Evolutionary conservation across 257 asterid genomes (phyloP).

Genomic region (Solanum lycopersicoides): DNA sequence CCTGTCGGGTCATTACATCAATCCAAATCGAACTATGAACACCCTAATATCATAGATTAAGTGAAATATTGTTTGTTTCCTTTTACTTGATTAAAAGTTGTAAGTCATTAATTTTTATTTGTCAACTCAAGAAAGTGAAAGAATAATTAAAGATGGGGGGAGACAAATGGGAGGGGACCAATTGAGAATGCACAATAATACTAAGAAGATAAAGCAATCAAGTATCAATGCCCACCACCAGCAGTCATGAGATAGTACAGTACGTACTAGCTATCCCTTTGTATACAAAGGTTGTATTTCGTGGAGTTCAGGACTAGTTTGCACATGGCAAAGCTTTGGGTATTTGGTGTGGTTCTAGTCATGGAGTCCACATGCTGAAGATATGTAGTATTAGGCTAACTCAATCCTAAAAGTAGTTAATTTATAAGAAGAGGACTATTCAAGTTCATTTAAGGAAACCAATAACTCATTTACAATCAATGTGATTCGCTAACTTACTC

Average conservation of each 20-base stretch:
- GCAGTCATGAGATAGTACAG: not conserved
- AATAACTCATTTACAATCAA: not conserved
- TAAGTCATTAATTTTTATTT: not conserved
- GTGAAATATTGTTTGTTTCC: not conserved
- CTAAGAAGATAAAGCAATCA: not conserved
- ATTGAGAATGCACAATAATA: not conserved
- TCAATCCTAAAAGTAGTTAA: not conserved
- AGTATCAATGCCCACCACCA: not conserved
- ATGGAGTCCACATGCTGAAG: not conserved
- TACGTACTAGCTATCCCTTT: not conserved
- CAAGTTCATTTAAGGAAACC: not conserved
- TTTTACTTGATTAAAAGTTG: not conserved
- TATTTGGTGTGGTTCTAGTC: not conserved
- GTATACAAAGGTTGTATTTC: not conserved
- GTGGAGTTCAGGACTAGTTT: not conserved
- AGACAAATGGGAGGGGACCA: not conserved
- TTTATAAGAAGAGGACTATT: not conserved
- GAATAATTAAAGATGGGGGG: not conserved
- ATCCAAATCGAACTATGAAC: not conserved
- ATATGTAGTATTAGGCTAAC: not conserved
- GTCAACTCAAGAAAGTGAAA: not conserved
- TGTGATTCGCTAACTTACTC: not conserved
- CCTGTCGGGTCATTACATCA: not conserved
- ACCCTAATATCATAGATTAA: not conserved
- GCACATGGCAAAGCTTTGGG: not conserved